A percentile compares a stretch with the other conserved stretches of the same genome.
These are phyloP conservation scores for Acephala macrosclerotiorum DNA, from an alignment of 2,329 filamentous ascomycete genomes.

Conservation along the genomic window DNA sequence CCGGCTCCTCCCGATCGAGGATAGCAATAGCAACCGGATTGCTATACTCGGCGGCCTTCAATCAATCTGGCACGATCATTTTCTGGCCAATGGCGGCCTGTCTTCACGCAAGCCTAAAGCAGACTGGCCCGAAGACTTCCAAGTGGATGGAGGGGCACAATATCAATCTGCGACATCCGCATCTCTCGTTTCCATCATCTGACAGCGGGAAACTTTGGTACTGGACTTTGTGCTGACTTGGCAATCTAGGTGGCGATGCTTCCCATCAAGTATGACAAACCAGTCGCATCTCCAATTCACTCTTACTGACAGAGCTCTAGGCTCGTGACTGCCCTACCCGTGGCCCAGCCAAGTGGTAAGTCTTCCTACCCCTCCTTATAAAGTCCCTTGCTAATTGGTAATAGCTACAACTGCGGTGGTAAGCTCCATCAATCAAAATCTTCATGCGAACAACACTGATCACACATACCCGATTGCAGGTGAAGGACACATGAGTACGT, in stretches of 20 bases:
- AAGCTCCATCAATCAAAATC: constrained; percentile 49
- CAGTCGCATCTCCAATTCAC: constrained; percentile 14
- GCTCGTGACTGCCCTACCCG: constrained; percentile 88
- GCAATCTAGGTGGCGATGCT: constrained; percentile 70
- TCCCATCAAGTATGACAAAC: constrained; percentile 72
- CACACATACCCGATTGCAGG: constrained; percentile 47
- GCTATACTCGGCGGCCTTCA: constrained; percentile 1
- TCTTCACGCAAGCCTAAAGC: constrained; percentile 13
- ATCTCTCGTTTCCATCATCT: constrained; percentile 2
- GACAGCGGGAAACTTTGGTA: not conserved
- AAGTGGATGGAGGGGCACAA: constrained; percentile 11
- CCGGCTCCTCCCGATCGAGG: constrained; percentile 1
- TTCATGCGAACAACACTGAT: constrained; percentile 38
- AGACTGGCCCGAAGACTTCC: constrained; percentile 7
- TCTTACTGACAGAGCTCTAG: constrained; percentile 51
- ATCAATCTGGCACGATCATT: constrained; percentile 11
- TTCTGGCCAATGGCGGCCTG: constrained; percentile 27
- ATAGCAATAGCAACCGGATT: not conserved
- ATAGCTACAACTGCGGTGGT: constrained; percentile 84
- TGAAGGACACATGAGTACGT: constrained; percentile 81
- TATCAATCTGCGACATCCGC: constrained; percentile 19
- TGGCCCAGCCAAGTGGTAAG: constrained; percentile 82
- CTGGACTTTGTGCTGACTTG: constrained; percentile 40
- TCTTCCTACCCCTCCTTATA: constrained; percentile 26
- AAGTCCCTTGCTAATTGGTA: constrained; percentile 24